Percentiles rank a stretch among this genome's conserved stretches.
Conservation (phyloP, 805 yeast species). For the Torulaspora delbrueckii region DNA sequence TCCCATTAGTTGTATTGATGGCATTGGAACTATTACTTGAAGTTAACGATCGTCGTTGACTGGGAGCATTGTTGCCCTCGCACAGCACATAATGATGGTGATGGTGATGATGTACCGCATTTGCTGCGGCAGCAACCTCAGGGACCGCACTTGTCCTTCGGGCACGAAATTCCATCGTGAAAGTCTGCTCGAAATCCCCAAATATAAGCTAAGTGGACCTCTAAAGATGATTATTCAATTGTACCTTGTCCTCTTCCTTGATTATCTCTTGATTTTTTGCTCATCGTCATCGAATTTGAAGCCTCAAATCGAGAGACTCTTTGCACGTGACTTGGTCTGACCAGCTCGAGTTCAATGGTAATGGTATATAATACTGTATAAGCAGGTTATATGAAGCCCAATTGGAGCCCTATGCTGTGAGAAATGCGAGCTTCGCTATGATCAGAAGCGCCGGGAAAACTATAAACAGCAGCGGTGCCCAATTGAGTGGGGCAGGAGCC, state of each 20-base stretch:
- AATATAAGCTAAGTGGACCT: not conserved
- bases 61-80: slow-evolving; percentile 5
- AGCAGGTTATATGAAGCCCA: not conserved
- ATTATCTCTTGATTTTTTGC: not conserved
- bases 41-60: slow-evolving; percentile 7
- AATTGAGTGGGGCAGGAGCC: not conserved
- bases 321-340: not conserved
- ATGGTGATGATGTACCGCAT: slow-evolving; percentile 21
- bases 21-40: slow-evolving; percentile 2
- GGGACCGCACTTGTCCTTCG: slow-evolving; percentile 1
- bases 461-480: not conserved
- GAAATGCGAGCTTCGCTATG: not conserved
- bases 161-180: slow-evolving; percentile 4
- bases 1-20: not conserved
- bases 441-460: not conserved
- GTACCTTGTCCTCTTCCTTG: not conserved
- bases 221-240: not conserved
- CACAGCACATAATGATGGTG: slow-evolving; percentile 18
- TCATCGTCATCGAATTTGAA: slow-evolving; percentile 1
- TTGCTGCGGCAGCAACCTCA: not conserved
- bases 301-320: not conserved
- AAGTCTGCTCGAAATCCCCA: not conserved
- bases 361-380: not conserved
- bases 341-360: not conserved
- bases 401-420: not conserved